Base-by-base conservation (phyloP, 768 basidiomycete genomes). In the Russula olivacea region DNA sequence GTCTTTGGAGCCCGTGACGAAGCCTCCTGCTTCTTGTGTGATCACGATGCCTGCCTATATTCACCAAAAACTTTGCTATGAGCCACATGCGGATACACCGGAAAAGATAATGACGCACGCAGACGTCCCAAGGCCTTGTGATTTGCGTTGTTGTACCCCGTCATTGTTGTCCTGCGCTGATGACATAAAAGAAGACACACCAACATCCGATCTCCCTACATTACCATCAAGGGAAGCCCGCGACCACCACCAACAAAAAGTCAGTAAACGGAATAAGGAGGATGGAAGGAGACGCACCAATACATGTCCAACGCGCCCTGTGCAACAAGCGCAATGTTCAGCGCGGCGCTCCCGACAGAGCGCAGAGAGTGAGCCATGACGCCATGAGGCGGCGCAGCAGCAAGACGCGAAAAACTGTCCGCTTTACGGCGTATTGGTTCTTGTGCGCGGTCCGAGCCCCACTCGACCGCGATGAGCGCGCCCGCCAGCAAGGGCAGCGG, bases 271-370 rank as follows among this genome's bases (percentile, higher is more conserved):
- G 23, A 23, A 25, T 21, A 12, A 25, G 12, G 23, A 47, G 21
- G 21, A 28, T 1, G n/a, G 28, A 11, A 43, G 3, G 14, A 3
- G 36, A 73, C 81, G 64, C 66, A 90, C 93, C 92, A 94, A 69
- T 93, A 96, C 64, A 94, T 71, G 69, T 97, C 94, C 55, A 94
- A 72, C 15, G 86, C 86, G 30, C 96, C 96, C 71, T 92, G 87
- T 4, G 96, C 95, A 9, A 96, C 92, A 74, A 90, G 78, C 3
- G 83, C 82, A 69, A 83, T 91, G 73, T 93, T 93, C 59, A 93
- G 75, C 7, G 92, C 91, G 0, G 89, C 90, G 68, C 89, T 91
- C 6, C 94, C 93, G 68, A 93, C 72, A 14, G 89, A 88, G 52
- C 95, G 80, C 28, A 96, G 76, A 10, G 89, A 86, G 74, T 96